phyloP scores from a whole-genome alignment of 192 early-diverging fungal species.

The Oehlia diaphana region DNA sequence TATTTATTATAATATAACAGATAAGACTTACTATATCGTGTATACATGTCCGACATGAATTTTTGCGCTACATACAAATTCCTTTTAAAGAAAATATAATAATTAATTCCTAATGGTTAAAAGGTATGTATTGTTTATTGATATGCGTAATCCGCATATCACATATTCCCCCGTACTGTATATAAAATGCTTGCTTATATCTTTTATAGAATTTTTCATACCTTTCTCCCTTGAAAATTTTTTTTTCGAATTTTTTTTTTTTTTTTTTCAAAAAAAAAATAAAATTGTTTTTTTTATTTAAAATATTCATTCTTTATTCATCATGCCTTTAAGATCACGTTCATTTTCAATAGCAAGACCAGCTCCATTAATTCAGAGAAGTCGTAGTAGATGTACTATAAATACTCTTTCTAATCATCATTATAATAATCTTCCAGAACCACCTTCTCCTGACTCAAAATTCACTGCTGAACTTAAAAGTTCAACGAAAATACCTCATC shows the following conservation, averaged over 20 bases:
- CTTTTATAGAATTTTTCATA: too few species aligned
- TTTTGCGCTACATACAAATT: too few species aligned
- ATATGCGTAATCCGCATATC: too few species aligned
- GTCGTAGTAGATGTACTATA: not conserved
- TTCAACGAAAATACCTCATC: not conserved
- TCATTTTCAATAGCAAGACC: not conserved
- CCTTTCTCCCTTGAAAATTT: too few species aligned
- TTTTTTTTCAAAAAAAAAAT: slow-evolving; percentile 39
- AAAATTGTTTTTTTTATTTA: not conserved
- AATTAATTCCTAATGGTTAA: too few species aligned
- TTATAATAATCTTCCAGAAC: not conserved
- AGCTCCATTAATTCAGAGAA: not conserved
- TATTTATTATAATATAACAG: too few species aligned
- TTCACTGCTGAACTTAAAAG: not conserved
- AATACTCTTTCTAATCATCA: not conserved
- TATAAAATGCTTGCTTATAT: too few species aligned
- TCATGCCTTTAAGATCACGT: not conserved
- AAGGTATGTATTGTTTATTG: too few species aligned
- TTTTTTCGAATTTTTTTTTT: slow-evolving; percentile 36
- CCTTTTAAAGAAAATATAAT: too few species aligned
- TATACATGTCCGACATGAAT: too few species aligned
- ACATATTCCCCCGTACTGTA: too few species aligned
- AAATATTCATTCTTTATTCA: not conserved
- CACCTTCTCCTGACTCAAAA: not conserved
- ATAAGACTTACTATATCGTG: too few species aligned